These are phyloP conservation scores for Leccinum imitatum DNA, from an alignment of 768 basidiomycete genomes.

Conservation along the genomic window DNA sequence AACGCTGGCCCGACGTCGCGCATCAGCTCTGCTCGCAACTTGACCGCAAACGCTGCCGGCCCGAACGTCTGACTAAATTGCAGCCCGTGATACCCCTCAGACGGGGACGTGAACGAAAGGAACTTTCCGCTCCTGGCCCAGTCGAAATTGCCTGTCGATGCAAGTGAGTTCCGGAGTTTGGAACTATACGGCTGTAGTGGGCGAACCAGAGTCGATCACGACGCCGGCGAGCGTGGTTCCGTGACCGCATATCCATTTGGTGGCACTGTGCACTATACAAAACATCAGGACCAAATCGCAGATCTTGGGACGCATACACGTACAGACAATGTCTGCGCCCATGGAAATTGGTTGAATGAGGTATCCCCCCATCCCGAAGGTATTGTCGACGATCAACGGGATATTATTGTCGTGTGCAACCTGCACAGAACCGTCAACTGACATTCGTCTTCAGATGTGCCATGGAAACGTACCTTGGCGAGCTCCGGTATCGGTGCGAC, in stretches of 20 bases:
- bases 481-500: constrained; percentile 65
- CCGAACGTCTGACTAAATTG: constrained; percentile 69
- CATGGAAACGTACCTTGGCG: constrained; percentile 48
- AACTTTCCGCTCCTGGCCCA: constrained; percentile 68
- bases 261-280: constrained; percentile 61
- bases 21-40: constrained; percentile 60
- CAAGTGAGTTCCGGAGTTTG: neutral
- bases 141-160: constrained; percentile 51
- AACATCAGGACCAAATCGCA: neutral
- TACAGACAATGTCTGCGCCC: constrained; percentile 76
- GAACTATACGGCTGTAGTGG: neutral
- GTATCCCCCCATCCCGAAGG: constrained; percentile 72
- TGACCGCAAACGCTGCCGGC: constrained; percentile 58
- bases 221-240: constrained; percentile 80
- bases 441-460: neutral
- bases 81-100: constrained; percentile 76
- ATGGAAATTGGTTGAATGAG: constrained; percentile 66
- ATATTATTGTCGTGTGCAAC: constrained; percentile 71
- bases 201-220: constrained; percentile 63
- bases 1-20: constrained; percentile 66
- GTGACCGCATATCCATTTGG: constrained; percentile 85
- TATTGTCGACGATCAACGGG: constrained; percentile 81
- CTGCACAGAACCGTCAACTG: constrained; percentile 27
- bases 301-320: constrained; percentile 7
- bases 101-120: constrained; percentile 70